phyloP scores from a whole-genome alignment of 176 grass and related monocot genomes.

The Miscanthus lutarioriparius region DNA sequence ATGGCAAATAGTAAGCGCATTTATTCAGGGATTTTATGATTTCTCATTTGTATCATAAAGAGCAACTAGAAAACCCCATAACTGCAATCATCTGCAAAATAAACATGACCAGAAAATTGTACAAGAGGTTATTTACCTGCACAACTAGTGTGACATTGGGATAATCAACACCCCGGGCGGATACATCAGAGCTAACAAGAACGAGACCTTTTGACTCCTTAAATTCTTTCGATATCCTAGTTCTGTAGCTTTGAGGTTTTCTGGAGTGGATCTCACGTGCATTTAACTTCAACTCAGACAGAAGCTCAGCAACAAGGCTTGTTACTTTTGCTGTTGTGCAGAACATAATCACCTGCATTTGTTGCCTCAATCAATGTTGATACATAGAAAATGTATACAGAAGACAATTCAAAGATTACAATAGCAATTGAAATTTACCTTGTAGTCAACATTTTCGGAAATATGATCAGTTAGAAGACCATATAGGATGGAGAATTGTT shows the following conservation, averaged over 20 bases:
- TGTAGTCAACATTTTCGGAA: slow-evolving; percentile 87
- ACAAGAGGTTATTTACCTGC: slow-evolving; percentile 62
- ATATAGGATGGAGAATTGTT: slow-evolving; percentile 87
- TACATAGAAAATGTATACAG: background rate
- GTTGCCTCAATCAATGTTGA: slow-evolving; percentile 6
- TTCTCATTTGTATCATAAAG: slow-evolving; percentile 9
- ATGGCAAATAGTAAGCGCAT: slow-evolving; percentile 2
- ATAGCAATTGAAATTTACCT: slow-evolving; percentile 49
- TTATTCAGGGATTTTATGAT: background rate
- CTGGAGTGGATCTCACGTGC: slow-evolving; percentile 94
- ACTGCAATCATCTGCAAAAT: slow-evolving; percentile 5
- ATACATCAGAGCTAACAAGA: slow-evolving; percentile 98
- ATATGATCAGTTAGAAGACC: slow-evolving; percentile 86
- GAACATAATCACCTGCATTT: slow-evolving; percentile 92
- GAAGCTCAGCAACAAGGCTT: slow-evolving; percentile 76
- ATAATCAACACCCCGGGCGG: slow-evolving; percentile 95
- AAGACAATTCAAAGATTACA: slow-evolving; percentile 6
- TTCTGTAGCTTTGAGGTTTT: slow-evolving; percentile 95
- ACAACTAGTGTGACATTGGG: slow-evolving; percentile 96
- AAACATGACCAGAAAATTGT: background rate
- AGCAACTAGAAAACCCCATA: background rate
- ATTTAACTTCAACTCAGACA: slow-evolving; percentile 86
- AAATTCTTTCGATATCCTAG: slow-evolving; percentile 95
- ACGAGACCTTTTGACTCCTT: slow-evolving; percentile 95
- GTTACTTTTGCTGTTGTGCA: slow-evolving; percentile 97